phyloP scores from a whole-genome alignment of 2,329 filamentous ascomycete species.

The Fusarium verticillioides region DNA sequence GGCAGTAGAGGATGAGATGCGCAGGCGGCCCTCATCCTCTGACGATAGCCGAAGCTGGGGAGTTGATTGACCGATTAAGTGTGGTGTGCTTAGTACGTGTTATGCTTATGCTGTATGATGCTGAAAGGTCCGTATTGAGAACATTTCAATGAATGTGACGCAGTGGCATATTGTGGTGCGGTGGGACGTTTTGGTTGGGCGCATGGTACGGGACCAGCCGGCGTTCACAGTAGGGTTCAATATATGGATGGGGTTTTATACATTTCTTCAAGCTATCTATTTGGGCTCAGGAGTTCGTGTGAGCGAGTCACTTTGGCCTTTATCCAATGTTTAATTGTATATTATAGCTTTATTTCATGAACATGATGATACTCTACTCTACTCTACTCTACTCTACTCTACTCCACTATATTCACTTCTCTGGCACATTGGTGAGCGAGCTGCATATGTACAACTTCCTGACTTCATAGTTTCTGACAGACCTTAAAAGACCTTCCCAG shows the following conservation, averaged over 20 bases:
- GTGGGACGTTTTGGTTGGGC: slow-evolving; percentile 21
- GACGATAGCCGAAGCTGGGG: slow-evolving; percentile 44
- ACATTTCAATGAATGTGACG: slow-evolving; percentile 7
- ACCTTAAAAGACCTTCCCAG: not conserved
- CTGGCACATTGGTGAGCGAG: too few species aligned
- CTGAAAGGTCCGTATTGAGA: not conserved
- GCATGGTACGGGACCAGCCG: slow-evolving; percentile 16
- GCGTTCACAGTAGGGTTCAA: slow-evolving; percentile 27
- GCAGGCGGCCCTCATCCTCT: slow-evolving; percentile 33
- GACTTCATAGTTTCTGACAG: not conserved
- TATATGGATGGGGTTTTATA: slow-evolving; percentile 28
- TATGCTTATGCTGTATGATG: slow-evolving; percentile 3
- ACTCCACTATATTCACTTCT: not conserved
- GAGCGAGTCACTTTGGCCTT: slow-evolving; percentile 6
- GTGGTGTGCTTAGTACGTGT: not conserved
- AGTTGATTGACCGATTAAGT: slow-evolving; percentile 33
- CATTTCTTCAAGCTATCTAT: slow-evolving; percentile 6
- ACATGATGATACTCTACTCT: slow-evolving; percentile 8
- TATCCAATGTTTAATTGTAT: slow-evolving; percentile 20
- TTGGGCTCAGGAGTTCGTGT: not conserved
- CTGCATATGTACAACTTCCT: too few species aligned
- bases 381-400: slow-evolving; percentile 4
- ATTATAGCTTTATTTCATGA: slow-evolving; percentile 13
- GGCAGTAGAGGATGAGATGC: not conserved
- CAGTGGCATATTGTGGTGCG: not conserved